These are phyloP conservation scores for Pichia sporocuriosa DNA, from an alignment of 805 yeast genomes.

Conservation along the genomic window DNA sequence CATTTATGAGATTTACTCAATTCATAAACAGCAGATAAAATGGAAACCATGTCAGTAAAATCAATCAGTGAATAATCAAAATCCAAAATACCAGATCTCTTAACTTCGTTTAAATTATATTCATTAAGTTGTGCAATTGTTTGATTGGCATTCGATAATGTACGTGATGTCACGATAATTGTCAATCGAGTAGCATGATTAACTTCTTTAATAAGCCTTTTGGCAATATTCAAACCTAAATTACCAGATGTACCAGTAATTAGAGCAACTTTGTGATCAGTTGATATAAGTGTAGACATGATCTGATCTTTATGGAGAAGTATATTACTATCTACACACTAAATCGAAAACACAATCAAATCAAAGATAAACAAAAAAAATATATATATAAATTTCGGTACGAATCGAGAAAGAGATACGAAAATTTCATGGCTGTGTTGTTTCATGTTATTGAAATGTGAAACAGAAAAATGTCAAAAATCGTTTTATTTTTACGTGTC, in stretches of 20 bases:
- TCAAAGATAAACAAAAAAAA: too few relatives aligned
- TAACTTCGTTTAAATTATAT: conserved; percentile 30
- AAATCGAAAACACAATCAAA: background rate
- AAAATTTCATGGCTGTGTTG: conserved; percentile 2
- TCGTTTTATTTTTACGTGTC: too few relatives aligned
- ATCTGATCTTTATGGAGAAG: too few relatives aligned
- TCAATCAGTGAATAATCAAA: conserved; percentile 89
- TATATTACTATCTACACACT: background rate
- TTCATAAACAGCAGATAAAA: conserved; percentile 68
- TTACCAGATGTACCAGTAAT: conserved; percentile 45
- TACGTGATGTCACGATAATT: conserved; percentile 81
- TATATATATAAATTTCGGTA: too few relatives aligned
- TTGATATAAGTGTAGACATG: background rate
- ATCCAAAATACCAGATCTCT: conserved; percentile 55
- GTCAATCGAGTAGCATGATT: conserved; percentile 56
- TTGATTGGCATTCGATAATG: conserved; percentile 76
- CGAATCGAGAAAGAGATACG: background rate
- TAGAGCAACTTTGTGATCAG: conserved; percentile 24
- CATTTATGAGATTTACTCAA: conserved; percentile 54
- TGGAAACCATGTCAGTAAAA: conserved; percentile 82
- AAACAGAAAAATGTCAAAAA: too few relatives aligned
- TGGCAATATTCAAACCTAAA: conserved; percentile 81
- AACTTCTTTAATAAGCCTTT: conserved; percentile 59
- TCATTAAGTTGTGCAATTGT: conserved; percentile 54
- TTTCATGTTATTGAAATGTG: background rate